Base-by-base conservation (phyloP, 2,329 filamentous ascomycete species). In the Seiridium unicorne region DNA sequence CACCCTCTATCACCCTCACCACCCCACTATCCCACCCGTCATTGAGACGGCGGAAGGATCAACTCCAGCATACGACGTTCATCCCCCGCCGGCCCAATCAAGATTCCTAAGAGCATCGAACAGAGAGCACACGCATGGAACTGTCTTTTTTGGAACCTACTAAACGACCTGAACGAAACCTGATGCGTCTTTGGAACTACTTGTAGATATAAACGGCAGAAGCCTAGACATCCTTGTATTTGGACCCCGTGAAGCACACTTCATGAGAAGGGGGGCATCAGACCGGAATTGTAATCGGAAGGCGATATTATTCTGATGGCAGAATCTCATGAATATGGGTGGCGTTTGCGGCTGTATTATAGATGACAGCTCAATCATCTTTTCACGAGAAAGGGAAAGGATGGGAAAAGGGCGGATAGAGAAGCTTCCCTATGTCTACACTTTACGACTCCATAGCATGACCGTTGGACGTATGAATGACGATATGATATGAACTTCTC, bases 381-480 rank as follows among this genome's bases (percentile, higher is more conserved):
- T 46, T 38, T 31, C 8, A 40, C 44, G 38, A 42, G 34, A 57
- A 42, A 42, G 51, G 51, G 44, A 18, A 57, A 38, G 47, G 26
- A 38, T 38, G 32, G 47, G 31, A 36, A 51, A 42, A 44, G 55
- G 60, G 61, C 58, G 55, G 31, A 58, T 57, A 58, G 44, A 51
- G 54, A 40, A 59, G 42, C 44, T 18, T 32, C 49, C 57, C 49
- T n/a, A 62, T 61, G 63, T 64, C 63, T 62, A 68, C 63, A 55
- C 67, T 68, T 71, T 66, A 71, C 63, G 68, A 72, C 35, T 34
- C 49, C 49, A 53, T 53, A 53, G 49, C 38, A 53, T 53, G 49
- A 53, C 13, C 64, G 60, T 49, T 60, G 61, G 53, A 70, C 66
- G 65, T 63, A 72, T 69, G 70, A 71, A 70, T 72, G 69, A 73